A percentile compares a stretch with the other conserved stretches of the same genome.
Evolutionary conservation across 2,329 filamentous ascomycete genomes (phyloP).

Genomic region (Colletotrichum ledebouriae): DNA sequence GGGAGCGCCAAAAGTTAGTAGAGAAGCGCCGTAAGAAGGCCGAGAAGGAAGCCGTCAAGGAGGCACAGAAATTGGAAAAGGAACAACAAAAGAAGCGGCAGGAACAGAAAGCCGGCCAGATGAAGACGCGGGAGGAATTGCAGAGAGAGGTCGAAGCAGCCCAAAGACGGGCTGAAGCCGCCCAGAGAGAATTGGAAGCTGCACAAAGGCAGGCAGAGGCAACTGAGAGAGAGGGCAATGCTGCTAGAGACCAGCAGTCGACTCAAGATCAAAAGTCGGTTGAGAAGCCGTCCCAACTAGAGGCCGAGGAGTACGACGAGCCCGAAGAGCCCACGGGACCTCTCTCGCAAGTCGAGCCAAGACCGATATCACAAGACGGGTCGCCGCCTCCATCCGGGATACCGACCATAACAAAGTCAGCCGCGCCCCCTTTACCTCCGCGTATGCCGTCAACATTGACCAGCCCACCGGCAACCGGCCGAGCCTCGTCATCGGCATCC

Average conservation of each 20-base stretch:
- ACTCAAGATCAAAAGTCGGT: background rate
- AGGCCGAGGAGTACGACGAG: background rate
- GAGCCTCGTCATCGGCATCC: slow-evolving; percentile 21
- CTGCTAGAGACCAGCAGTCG: slow-evolving; percentile 19
- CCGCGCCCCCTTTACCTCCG: slow-evolving; percentile 7
- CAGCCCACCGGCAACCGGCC: slow-evolving; percentile 25
- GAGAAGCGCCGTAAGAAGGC: slow-evolving; percentile 65
- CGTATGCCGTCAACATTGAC: slow-evolving; percentile 17
- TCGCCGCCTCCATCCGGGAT: background rate
- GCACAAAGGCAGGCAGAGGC: slow-evolving; percentile 43
- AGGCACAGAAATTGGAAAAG: slow-evolving; percentile 50
- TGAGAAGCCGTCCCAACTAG: background rate
- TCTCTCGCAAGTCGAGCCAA: slow-evolving; percentile 4
- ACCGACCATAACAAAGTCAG: background rate
- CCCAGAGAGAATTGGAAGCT: slow-evolving; percentile 41
- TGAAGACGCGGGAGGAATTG: slow-evolving; percentile 49
- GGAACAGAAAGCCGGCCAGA: slow-evolving; percentile 48
- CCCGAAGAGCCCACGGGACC: background rate
- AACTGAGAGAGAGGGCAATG: slow-evolving; percentile 31
- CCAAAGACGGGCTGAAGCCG: slow-evolving; percentile 40
- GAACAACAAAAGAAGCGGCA: slow-evolving; percentile 48
- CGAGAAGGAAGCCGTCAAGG: slow-evolving; percentile 57
- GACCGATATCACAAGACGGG: slow-evolving; percentile 11
- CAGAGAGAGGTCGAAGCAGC: slow-evolving; percentile 22
- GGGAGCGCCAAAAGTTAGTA: slow-evolving; percentile 71